Base-by-base conservation (phyloP, 1,139 yeast genomes). In the Saccharomyces hybrid region DNA sequence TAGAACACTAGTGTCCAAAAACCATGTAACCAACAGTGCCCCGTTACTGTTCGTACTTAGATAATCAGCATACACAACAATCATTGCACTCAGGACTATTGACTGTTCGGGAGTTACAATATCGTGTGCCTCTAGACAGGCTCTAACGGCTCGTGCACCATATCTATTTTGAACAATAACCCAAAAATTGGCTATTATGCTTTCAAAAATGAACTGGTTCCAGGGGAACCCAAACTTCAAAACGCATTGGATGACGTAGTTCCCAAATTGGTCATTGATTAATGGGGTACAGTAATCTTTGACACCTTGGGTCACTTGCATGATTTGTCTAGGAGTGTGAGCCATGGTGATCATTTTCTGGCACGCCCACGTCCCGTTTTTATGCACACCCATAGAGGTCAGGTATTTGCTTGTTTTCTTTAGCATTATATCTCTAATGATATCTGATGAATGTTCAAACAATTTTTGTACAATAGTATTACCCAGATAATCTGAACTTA, bases 351-450 rank as follows among this genome's bases (percentile, higher is more conserved):
- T 90, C 68, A 93, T 86, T 71, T 93, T 95, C 71, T 95, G 99
- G 31, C 96, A 95, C 2, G 98, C 98, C 99, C 99, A 93, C 3
- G 99, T 93, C 59, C 99, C 99, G 70, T 95, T 93, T 68, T 93
- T 93, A 73, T 93, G 99, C 55, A 89, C 86, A 64, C 98, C 95
- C 75, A 93, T 85, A 65, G 90, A 95, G 1, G 97, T 88, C 60
- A 95, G 76, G 65, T 78, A 88, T 21, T 95, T 96, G 3, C 87
- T 77, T 52, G 95, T 82, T 62, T 81, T 82, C 65, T 86, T 82
- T 52, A 93, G 79, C 90, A 95, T 86, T 71, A 86, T 80, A 62
- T 87, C 85, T 66, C 88, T 88, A 55, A 90, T 77, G 6, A 84
- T 77, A 32, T 86, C 83, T 2, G 89, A 81, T 51, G 91, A 81